A percentile compares a stretch with the other conserved stretches of the same genome.
phyloP scores from a whole-genome alignment of 2,329 filamentous ascomycete genomes.

The Onygenales sp. region DNA sequence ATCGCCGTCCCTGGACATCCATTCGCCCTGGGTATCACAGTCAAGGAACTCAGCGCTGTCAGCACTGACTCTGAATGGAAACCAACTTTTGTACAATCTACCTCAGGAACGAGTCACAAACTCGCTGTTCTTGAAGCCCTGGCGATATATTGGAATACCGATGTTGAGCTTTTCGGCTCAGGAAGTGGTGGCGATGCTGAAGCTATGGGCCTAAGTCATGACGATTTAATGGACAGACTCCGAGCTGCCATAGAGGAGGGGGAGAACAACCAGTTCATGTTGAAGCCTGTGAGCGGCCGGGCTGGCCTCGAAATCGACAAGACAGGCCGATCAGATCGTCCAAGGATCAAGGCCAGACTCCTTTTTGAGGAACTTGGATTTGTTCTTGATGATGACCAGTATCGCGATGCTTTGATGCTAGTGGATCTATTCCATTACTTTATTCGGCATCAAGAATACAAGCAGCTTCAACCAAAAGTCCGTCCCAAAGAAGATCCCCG shows the following conservation, averaged over 20 bases:
- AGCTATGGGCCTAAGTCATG: slow-evolving; percentile 55
- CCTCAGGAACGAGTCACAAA: slow-evolving; percentile 77
- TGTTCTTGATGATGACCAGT: slow-evolving; percentile 95
- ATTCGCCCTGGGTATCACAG: slow-evolving; percentile 82
- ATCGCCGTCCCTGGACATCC: slow-evolving; percentile 92
- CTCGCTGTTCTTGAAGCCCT: slow-evolving; percentile 81
- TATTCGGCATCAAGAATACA: slow-evolving; percentile 94
- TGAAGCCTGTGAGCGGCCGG: slow-evolving; percentile 90
- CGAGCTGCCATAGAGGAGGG: slow-evolving; percentile 68
- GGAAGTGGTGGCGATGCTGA: slow-evolving; percentile 53
- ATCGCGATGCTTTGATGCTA: slow-evolving; percentile 95
- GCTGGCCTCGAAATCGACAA: slow-evolving; percentile 95
- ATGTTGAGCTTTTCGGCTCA: slow-evolving; percentile 71
- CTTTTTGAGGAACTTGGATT: slow-evolving; percentile 97
- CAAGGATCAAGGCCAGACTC: slow-evolving; percentile 82
- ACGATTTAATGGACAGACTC: slow-evolving; percentile 68
- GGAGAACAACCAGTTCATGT: slow-evolving; percentile 80
- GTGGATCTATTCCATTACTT: slow-evolving; percentile 98
- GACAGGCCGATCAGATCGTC: slow-evolving; percentile 65
- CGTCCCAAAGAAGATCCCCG: slow-evolving; percentile 79
- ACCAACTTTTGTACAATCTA: slow-evolving; percentile 89
- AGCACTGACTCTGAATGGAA: slow-evolving; percentile 94
- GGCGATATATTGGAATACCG: slow-evolving; percentile 97
- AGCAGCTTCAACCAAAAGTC: slow-evolving; percentile 77
- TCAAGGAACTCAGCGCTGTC: slow-evolving; percentile 93